These are phyloP conservation scores for Fomitopsis schrenkii DNA, from an alignment of 1,284 basidiomycete species.

Conservation along the genomic window DNA sequence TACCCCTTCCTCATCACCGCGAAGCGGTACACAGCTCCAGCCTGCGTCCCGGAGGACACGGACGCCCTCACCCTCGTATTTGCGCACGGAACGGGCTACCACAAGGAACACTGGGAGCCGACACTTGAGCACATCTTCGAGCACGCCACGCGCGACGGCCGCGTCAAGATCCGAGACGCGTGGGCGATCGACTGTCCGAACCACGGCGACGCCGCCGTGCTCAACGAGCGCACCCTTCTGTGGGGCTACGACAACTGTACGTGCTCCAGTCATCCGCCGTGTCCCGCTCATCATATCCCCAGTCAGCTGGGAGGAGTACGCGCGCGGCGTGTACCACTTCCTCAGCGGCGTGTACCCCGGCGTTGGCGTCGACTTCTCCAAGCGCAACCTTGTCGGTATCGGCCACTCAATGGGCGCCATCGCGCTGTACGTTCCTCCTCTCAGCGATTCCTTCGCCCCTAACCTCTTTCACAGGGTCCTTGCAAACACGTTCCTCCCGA, in stretches of 20 bases:
- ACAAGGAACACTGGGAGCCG: conserved; percentile 57
- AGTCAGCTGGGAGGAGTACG: conserved; percentile 33
- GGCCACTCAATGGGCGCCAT: conserved; percentile 40
- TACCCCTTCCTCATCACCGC: conserved; percentile 44
- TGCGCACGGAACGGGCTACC: conserved; percentile 48
- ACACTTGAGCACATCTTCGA: conserved; percentile 43
- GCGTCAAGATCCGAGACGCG: conserved; percentile 39
- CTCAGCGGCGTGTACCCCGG: conserved; percentile 30
- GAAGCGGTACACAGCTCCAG: conserved; percentile 43
- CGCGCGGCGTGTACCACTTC: conserved; percentile 29
- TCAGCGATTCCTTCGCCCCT: background rate
- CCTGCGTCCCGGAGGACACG: conserved; percentile 30
- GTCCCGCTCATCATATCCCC: background rate
- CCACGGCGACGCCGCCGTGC: conserved; percentile 37
- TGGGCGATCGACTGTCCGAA: conserved; percentile 55
- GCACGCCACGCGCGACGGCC: background rate
- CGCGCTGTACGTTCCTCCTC: conserved; percentile 24
- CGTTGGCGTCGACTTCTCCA: conserved; percentile 29
- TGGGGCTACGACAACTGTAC: conserved; percentile 3
- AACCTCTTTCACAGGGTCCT: conserved; percentile 29
- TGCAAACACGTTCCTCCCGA: conserved; percentile 34
- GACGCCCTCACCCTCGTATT: conserved; percentile 45
- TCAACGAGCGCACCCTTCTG: conserved; percentile 1
- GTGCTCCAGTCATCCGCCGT: background rate
- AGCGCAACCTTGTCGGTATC: conserved; percentile 31